phyloP scores from a whole-genome alignment of 1,284 basidiomycete species.

The Moesziomyces parantarcticus region DNA sequence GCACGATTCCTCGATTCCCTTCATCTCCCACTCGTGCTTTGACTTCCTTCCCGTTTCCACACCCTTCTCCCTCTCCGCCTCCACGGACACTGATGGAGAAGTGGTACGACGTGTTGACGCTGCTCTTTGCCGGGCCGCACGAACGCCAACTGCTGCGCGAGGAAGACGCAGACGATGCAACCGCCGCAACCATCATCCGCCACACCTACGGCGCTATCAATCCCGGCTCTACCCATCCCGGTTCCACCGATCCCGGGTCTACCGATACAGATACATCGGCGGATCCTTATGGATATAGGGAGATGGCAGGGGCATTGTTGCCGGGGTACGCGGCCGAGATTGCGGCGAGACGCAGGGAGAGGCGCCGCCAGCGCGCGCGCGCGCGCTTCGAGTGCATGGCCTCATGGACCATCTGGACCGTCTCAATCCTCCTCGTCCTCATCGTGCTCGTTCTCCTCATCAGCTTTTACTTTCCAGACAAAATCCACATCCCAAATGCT shows the following conservation, averaged over 20 bases:
- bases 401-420: conserved; percentile 47
- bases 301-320: conserved; percentile 43
- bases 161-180: conserved; percentile 31
- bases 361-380: conserved; percentile 25
- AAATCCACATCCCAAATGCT: conserved; percentile 15
- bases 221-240: too few relatives aligned
- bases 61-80: conserved; percentile 16
- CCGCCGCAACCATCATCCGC: conserved; percentile 35
- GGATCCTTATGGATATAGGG: conserved; percentile 52
- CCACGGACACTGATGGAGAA: too few relatives aligned
- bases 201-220: conserved; percentile 20
- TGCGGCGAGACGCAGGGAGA: conserved; percentile 29
- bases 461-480: conserved; percentile 31
- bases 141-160: conserved; percentile 31
- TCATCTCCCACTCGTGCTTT: conserved; percentile 10
- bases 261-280: too few relatives aligned
- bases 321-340: conserved; percentile 38
- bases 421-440: conserved; percentile 26
- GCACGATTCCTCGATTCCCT: conserved; percentile 21
- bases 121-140: conserved; percentile 42
- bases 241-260: too few relatives aligned
- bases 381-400: conserved; percentile 51
- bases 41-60: conserved; percentile 51
- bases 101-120: conserved; percentile 30
- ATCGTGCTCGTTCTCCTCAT: conserved; percentile 24